phyloP scores from a whole-genome alignment of 768 basidiomycete species.

The Lentinus brumalis region DNA sequence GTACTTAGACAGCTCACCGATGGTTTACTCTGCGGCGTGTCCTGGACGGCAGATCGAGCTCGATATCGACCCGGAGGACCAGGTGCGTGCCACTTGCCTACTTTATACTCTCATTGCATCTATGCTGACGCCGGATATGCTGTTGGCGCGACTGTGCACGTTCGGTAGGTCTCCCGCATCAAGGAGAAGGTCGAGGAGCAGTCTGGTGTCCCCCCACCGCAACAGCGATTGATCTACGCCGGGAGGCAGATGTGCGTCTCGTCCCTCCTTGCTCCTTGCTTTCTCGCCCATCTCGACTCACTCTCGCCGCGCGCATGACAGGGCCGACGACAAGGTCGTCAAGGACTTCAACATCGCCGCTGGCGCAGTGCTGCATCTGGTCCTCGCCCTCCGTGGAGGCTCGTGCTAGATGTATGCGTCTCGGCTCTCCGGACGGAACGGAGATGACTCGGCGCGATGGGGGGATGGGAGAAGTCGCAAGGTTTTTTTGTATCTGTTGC shows the following conservation, averaged over 20 bases:
- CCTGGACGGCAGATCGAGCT: conserved; percentile 72
- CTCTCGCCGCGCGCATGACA: conserved; percentile 32
- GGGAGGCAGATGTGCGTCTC: conserved; percentile 87
- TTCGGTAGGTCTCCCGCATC: conserved; percentile 78
- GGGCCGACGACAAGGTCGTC: conserved; percentile 91
- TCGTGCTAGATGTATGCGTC: conserved; percentile 37
- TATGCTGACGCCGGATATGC: neutral
- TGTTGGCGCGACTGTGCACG: neutral
- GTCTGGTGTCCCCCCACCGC: conserved; percentile 94
- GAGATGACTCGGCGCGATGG: neutral
- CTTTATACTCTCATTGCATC: neutral
- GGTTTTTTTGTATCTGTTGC: conserved; percentile 2
- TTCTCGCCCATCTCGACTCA: neutral
- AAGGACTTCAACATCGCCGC: conserved; percentile 81
- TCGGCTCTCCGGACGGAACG: neutral
- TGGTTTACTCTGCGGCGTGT: neutral
- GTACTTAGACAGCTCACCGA: neutral
- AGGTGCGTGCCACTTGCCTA: conserved; percentile 47
- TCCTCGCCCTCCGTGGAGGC: conserved; percentile 94
- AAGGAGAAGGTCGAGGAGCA: conserved; percentile 99
- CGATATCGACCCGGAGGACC: conserved; percentile 89
- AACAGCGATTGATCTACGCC: conserved; percentile 91
- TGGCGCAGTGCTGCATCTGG: conserved; percentile 90
- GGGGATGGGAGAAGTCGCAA: conserved; percentile 4
- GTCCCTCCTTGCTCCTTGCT: neutral